Conservation (phyloP, 2,329 filamentous ascomycete genomes). For the Claviceps sp. region DNA sequence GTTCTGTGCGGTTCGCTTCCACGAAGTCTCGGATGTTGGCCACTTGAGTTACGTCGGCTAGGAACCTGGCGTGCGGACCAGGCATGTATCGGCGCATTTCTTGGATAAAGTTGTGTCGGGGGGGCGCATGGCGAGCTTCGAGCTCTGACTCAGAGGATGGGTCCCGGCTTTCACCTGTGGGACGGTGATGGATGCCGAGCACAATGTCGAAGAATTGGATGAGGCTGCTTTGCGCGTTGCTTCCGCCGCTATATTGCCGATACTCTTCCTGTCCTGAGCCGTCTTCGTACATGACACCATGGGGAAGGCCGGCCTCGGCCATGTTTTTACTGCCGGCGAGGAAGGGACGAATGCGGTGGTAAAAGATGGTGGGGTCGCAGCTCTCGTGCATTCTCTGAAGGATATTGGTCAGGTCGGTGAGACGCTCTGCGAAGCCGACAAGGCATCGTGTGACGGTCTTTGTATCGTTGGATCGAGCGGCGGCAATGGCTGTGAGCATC, state of each 20-base stretch:
- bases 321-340: slow-evolving; percentile 96
- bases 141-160: slow-evolving; percentile 22
- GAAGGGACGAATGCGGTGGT: slow-evolving; percentile 90
- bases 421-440: slow-evolving; percentile 68
- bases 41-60: slow-evolving; percentile 63
- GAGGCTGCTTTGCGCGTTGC: slow-evolving; percentile 91
- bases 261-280: slow-evolving; percentile 55
- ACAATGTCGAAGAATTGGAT: slow-evolving; percentile 96
- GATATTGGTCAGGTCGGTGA: slow-evolving; percentile 71
- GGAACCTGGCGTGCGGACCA: slow-evolving; percentile 76
- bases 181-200: slow-evolving; percentile 77
- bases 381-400: slow-evolving; percentile 87
- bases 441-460: slow-evolving; percentile 63
- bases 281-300: slow-evolving; percentile 78
- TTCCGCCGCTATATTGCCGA: slow-evolving; percentile 81
- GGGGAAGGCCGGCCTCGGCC: slow-evolving; percentile 79
- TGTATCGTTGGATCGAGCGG: slow-evolving; percentile 57
- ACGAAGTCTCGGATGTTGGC: slow-evolving; percentile 85
- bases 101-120: slow-evolving; percentile 71
- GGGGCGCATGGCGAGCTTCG: slow-evolving; percentile 27
- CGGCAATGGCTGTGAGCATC: slow-evolving; percentile 77
- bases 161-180: slow-evolving; percentile 60
- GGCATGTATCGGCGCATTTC: slow-evolving; percentile 99
- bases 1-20: slow-evolving; percentile 44
- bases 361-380: slow-evolving; percentile 90